Evolutionary conservation across 1,284 basidiomycete genomes (phyloP), one percentile per base, ranked within the genome.

Genomic region (Tilletia indica): DNA sequence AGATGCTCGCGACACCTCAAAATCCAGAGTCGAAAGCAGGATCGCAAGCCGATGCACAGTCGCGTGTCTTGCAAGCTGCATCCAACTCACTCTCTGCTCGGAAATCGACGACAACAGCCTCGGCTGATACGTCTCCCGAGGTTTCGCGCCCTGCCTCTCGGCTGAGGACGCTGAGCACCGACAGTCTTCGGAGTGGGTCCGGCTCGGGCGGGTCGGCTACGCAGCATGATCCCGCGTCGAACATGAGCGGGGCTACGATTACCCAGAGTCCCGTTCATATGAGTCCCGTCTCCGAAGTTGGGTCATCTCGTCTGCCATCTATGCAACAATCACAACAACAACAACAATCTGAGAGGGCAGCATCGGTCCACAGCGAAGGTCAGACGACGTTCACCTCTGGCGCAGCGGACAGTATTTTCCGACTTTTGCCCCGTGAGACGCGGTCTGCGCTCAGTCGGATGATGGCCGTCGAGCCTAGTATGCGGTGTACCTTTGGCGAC

Each of bases 401-500:
- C 56, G 92, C 93, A 8, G 91, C 93, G n/a, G 96, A 99, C 85
- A 94, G 93, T 42, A 97, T 99, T 83, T 99, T 99, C 89, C 90
- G 94, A n/a, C 88, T 99, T 5, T 87, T 99, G 25, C 96, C 96
- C 4, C 91, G 96, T 72, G 96, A 98, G 86, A 91, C 81, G 36
- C 76, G 81, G 16, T 76, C 90, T 16, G 93, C 93, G 11, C 87
- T 99, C 70, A 91, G 93, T 73, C 89, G 95, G 70, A 99, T 99
- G 97, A 88, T 99, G 79, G 91, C 90, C 74, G 89, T 98, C 70
- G 94, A 98, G 84, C 93, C 95, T 0, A 87, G 88, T 9, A 89
- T 91, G 70, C 90, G 97, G 48, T 97, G 93, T 84, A 98, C 97
- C 36, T 89, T 99, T 70, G 92, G 92, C n/a, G 94, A 97, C 82